Percentiles rank a stretch among this genome's conserved stretches.
Conservation (phyloP, 2,329 filamentous ascomycete genomes). For the Teratosphaeria pseudoeucalypti region DNA sequence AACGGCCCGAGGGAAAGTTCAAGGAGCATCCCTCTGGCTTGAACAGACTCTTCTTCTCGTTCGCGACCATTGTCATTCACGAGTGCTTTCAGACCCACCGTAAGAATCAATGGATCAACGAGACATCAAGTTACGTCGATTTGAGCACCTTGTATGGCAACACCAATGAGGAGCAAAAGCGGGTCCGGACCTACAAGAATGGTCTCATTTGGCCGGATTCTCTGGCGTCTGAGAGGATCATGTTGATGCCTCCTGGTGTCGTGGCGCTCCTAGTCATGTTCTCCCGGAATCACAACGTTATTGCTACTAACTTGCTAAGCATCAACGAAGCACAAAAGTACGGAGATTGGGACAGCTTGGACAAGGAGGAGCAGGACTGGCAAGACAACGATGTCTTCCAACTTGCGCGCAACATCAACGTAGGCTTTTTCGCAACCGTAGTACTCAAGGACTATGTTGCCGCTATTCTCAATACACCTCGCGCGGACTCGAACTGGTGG, state of each 20-base stretch:
- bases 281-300: conserved; percentile 37
- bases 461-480: conserved; percentile 37
- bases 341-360: conserved; percentile 30
- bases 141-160: conserved; percentile 39
- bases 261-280: conserved; percentile 35
- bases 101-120: conserved; percentile 33
- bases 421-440: conserved; percentile 37
- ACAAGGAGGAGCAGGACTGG: conserved; percentile 28
- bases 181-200: conserved; percentile 35
- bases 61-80: conserved; percentile 39
- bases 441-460: conserved; percentile 38
- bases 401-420: conserved; percentile 36
- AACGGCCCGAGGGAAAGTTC: conserved; percentile 30
- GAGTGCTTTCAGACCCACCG: conserved; percentile 38
- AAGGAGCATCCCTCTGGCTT: conserved; percentile 35
- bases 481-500: conserved; percentile 37
- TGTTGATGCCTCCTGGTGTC: conserved; percentile 40
- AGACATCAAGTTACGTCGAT: conserved; percentile 40
- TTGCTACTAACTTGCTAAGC: conserved; percentile 30
- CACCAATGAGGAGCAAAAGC: conserved; percentile 31
- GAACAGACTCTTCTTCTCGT: conserved; percentile 38
- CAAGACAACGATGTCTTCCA: conserved; percentile 42
- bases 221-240: conserved; percentile 36
- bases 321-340: conserved; percentile 38
- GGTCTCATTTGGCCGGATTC: conserved; percentile 35